A percentile compares a stretch with the other conserved stretches of the same genome.
phyloP scores from a whole-genome alignment of 225 moss, liverwort and hornwort species.

The Neckera pumila region DNA sequence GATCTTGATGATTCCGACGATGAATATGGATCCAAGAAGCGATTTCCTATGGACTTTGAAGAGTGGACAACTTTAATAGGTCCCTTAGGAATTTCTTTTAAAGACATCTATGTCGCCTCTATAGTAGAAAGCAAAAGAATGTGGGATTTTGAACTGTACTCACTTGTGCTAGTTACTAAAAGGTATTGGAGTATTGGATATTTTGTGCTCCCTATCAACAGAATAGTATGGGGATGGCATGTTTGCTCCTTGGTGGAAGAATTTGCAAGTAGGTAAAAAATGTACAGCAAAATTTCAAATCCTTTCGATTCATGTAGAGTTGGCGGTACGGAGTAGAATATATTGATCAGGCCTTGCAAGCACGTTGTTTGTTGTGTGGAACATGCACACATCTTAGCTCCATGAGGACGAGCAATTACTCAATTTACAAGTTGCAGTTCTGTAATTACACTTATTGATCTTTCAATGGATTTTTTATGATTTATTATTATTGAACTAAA shows the following conservation, averaged over 20 bases:
- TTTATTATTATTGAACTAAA: too few species aligned
- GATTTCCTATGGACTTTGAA: neutral
- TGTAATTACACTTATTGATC: too few species aligned
- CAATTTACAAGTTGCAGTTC: too few species aligned
- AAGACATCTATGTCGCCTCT: neutral
- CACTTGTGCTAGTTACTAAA: neutral
- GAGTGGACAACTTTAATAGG: neutral
- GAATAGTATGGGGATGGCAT: neutral
- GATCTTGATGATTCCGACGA: too few species aligned
- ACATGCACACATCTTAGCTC: too few species aligned
- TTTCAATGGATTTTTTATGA: too few species aligned
- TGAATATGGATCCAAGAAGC: neutral
- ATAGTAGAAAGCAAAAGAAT: neutral
- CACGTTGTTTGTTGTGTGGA: too few species aligned
- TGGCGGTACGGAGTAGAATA: too few species aligned
- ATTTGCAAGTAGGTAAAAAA: neutral
- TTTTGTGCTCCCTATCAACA: neutral
- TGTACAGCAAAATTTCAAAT: neutral
- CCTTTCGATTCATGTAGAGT: too few species aligned
- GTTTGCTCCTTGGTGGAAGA: rapidly evolving
- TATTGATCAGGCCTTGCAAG: too few species aligned
- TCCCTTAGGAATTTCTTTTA: neutral
- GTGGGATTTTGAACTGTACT: neutral
- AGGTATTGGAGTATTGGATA: neutral
- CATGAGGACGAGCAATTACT: too few species aligned